phyloP scores from a whole-genome alignment of 768 basidiomycete species.

The Sarcomyxa edulis region DNA sequence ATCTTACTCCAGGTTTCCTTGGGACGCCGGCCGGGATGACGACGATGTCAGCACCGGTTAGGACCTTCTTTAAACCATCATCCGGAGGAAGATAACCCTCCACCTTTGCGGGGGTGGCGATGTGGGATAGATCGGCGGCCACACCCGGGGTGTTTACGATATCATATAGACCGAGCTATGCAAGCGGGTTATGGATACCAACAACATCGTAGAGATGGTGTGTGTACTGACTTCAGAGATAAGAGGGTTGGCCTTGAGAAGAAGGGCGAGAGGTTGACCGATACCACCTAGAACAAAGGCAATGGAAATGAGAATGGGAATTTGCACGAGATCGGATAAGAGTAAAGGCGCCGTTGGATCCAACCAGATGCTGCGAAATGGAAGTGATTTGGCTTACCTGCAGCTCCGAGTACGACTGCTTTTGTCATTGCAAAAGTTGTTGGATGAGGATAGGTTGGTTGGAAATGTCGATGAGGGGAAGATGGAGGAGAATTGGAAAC shows the following conservation, averaged over 20 bases:
- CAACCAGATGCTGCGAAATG: constrained; percentile 6
- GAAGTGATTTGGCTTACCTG: constrained; percentile 44
- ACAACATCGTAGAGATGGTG: constrained; percentile 2
- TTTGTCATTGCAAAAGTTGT: constrained; percentile 61
- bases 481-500: constrained; percentile 7
- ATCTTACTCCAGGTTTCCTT: constrained; percentile 85
- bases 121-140: constrained; percentile 91
- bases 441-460: constrained; percentile 1
- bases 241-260: constrained; percentile 81
- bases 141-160: constrained; percentile 98
- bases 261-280: constrained; percentile 90
- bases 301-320: constrained; percentile 5
- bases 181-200: constrained; percentile 2
- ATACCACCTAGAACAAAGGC: constrained; percentile 84
- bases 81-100: constrained; percentile 75
- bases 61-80: constrained; percentile 76
- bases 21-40: constrained; percentile 97
- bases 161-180: constrained; percentile 85
- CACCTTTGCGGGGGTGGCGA: constrained; percentile 83
- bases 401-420: constrained; percentile 95
- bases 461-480: not conserved
- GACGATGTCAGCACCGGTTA: constrained; percentile 84
- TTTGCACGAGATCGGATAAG: constrained; percentile 4
- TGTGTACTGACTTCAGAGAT: constrained; percentile 59
- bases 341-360: no score